Percentiles rank a stretch among this genome's conserved stretches.
These are phyloP conservation scores for Talaromyces sp. DNA, from an alignment of 2,329 filamentous ascomycete genomes.

Conservation along the genomic window DNA sequence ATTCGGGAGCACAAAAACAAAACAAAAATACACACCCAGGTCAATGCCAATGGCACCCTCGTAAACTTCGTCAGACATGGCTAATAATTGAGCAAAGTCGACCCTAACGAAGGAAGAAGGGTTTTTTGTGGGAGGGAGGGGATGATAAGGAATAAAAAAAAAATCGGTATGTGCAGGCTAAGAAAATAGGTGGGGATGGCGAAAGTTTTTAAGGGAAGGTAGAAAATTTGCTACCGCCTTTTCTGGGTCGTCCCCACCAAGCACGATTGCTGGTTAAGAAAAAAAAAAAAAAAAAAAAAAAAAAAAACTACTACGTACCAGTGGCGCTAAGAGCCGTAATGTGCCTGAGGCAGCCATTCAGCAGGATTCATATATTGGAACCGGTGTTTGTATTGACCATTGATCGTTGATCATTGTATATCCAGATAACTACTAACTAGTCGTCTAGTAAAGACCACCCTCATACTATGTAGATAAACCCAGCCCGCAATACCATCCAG, in stretches of 20 bases:
- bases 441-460: neutral
- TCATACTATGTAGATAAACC: neutral
- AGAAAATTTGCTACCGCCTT: conserved; percentile 15
- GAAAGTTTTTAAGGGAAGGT: conserved; percentile 17
- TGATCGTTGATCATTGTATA: neutral
- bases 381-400: neutral
- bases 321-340: neutral
- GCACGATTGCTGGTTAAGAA: neutral
- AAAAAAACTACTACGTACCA: too few relatives aligned
- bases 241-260: conserved; percentile 3
- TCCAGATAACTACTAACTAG: too few relatives aligned
- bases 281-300: neutral
- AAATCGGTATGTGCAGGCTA: conserved; percentile 11
- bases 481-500: neutral
- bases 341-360: neutral
- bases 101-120: conserved; percentile 35
- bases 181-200: conserved; percentile 17
- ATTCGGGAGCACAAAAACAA: neutral
- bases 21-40: conserved; percentile 64
- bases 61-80: conserved; percentile 96
- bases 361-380: neutral
- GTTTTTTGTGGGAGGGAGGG: conserved; percentile 10
- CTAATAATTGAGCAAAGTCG: conserved; percentile 10
- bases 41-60: conserved; percentile 99
- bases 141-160: conserved; percentile 11